These are phyloP conservation scores for Xylariaceae sp. DNA, from an alignment of 2,329 filamentous ascomycete species.

Conservation along the genomic window DNA sequence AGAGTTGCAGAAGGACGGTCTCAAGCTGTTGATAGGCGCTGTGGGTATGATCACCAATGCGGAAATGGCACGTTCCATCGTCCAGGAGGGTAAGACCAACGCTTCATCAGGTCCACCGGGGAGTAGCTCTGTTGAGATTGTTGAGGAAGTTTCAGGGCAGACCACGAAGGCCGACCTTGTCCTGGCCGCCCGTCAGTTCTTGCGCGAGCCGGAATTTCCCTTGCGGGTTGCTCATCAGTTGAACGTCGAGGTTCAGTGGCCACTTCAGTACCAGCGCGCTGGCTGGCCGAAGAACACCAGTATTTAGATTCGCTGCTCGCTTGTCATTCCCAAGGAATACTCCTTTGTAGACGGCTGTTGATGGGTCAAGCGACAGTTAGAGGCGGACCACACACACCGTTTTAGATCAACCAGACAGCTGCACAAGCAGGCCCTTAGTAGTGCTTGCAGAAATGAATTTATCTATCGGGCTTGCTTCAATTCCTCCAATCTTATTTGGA, in stretches of 20 bases:
- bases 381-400: too few relatives aligned
- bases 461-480: too few relatives aligned
- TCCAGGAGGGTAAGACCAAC: conserved; percentile 41
- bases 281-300: conserved; percentile 28
- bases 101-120: conserved; percentile 38
- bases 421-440: too few relatives aligned
- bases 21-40: conserved; percentile 61
- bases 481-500: too few relatives aligned
- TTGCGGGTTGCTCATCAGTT: conserved; percentile 70
- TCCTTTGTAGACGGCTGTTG: too few relatives aligned
- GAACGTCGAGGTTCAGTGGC: conserved; percentile 65
- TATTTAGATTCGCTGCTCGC: conserved; percentile 15
- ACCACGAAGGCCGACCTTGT: conserved; percentile 61
- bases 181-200: conserved; percentile 69
- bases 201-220: conserved; percentile 77
- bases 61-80: conserved; percentile 59
- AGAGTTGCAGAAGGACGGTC: conserved; percentile 48
- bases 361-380: too few relatives aligned
- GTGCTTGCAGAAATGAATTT: too few relatives aligned
- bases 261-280: conserved; percentile 58
- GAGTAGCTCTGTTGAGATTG: conserved; percentile 40
- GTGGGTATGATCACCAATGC: conserved; percentile 72
- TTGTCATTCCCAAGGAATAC: too few relatives aligned
- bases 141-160: conserved; percentile 34
- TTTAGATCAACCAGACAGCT: too few relatives aligned